These are phyloP conservation scores for Tuber melanosporum DNA, from an alignment of 495 filamentous ascomycete species.

Conservation along the genomic window DNA sequence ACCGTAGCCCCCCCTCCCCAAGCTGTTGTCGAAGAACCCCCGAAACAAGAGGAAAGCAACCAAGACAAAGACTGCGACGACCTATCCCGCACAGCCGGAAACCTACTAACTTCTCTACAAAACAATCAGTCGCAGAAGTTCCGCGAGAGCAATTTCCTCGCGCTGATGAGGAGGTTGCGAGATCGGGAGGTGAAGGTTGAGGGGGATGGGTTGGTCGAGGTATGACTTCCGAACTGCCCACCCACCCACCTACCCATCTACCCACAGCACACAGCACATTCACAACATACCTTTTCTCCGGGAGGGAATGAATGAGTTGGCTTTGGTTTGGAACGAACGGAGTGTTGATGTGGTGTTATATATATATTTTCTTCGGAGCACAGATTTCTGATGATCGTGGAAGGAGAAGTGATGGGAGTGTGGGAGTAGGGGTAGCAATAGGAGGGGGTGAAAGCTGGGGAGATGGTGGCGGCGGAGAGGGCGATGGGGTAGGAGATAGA, in stretches of 20 bases:
- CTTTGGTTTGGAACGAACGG: constrained; percentile 23
- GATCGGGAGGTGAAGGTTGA: constrained; percentile 40
- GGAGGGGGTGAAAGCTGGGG: constrained; percentile 55
- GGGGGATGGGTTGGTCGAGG: constrained; percentile 39
- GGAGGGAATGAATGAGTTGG: background rate
- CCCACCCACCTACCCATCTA: background rate
- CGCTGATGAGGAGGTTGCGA: constrained; percentile 57
- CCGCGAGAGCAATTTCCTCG: constrained; percentile 68
- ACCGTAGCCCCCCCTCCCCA: background rate
- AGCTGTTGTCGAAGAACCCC: constrained; percentile 39
- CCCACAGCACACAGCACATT: background rate
- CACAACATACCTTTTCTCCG: constrained; percentile 6
- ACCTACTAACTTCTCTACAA: constrained; percentile 62
- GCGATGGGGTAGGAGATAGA: constrained; percentile 9
- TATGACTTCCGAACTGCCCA: constrained; percentile 4
- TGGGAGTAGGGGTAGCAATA: constrained; percentile 79
- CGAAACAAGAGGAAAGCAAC: constrained; percentile 50
- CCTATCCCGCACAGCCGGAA: constrained; percentile 62
- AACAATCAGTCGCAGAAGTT: constrained; percentile 66
- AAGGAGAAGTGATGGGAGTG: constrained; percentile 56
- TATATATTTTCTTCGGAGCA: constrained; percentile 11
- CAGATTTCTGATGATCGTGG: constrained; percentile 9
- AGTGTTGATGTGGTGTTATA: constrained; percentile 9
- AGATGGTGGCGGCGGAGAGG: constrained; percentile 5
- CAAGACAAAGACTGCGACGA: constrained; percentile 49